Evolutionary conservation across 2,329 filamentous ascomycete species (phyloP).

Genomic region (Sphaerulina musiva): DNA sequence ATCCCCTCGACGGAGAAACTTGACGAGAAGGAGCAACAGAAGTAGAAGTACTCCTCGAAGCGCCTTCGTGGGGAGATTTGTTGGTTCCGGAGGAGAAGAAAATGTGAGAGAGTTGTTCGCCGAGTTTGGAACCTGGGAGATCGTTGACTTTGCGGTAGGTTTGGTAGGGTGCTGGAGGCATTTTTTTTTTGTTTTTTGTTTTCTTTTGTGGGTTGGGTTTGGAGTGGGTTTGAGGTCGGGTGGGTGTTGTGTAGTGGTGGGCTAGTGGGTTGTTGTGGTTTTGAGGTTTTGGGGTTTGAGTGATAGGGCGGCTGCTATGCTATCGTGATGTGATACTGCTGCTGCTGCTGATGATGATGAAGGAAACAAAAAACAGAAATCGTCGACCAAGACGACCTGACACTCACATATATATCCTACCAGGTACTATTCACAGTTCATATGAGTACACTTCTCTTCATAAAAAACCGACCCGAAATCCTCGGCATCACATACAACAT

Average conservation of each 20-base stretch:
- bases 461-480: not conserved
- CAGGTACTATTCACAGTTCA: not conserved
- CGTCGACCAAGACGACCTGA: too few species aligned
- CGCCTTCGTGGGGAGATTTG: too few species aligned
- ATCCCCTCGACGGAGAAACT: too few species aligned
- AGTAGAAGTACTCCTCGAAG: too few species aligned
- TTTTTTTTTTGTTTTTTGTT: not conserved
- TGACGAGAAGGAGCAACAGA: too few species aligned
- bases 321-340: not conserved
- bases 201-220: not conserved
- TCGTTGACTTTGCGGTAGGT: slow-evolving; percentile 5
- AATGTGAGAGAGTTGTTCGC: slow-evolving; percentile 7
- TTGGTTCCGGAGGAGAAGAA: not conserved
- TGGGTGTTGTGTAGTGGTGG: not conserved
- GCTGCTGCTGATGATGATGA: not conserved
- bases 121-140: slow-evolving; percentile 2
- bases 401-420: not conserved
- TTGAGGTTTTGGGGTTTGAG: too few species aligned
- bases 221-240: too few species aligned
- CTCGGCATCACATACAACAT: slow-evolving; percentile 1
- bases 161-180: slow-evolving; percentile 1
- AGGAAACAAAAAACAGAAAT: too few species aligned
- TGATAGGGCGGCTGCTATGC: not conserved
- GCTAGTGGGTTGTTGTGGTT: not conserved
- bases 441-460: not conserved